A percentile compares a stretch with the other conserved stretches of the same genome.
These are phyloP conservation scores for Trypanosoma cruzi DNA, from an alignment of 208 protist species.

Conservation along the genomic window DNA sequence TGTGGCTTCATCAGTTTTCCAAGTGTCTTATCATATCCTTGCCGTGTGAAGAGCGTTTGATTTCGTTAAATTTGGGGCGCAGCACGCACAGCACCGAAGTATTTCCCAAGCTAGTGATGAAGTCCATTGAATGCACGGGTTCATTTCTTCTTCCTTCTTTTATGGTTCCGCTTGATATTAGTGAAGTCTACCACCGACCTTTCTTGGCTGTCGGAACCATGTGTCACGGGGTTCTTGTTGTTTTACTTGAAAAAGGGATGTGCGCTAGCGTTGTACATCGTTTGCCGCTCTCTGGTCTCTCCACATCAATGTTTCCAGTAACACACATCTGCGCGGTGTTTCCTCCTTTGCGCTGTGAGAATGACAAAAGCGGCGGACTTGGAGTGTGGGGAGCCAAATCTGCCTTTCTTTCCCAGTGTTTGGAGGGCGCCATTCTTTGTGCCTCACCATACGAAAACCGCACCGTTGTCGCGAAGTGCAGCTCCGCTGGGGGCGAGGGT, in stretches of 20 bases:
- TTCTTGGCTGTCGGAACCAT: conserved; percentile 74
- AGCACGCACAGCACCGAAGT: not conserved
- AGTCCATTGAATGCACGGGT: conserved; percentile 8
- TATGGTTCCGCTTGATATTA: conserved; percentile 72
- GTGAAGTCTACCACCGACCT: conserved; percentile 45
- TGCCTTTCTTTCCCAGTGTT: conserved; percentile 26
- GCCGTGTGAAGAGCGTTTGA: conserved; percentile 75
- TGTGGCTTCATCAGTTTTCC: conserved; percentile 49
- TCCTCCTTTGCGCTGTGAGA: not conserved
- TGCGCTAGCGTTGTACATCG: conserved; percentile 36
- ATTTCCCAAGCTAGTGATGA: conserved; percentile 1
- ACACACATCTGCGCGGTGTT: conserved; percentile 50
- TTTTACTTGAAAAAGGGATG: conserved; percentile 33
- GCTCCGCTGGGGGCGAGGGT: conserved; percentile 27
- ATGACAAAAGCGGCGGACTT: not conserved
- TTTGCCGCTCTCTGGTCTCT: conserved; percentile 39
- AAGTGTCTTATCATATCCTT: conserved; percentile 57
- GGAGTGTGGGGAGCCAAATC: conserved; percentile 26
- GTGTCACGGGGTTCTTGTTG: conserved; percentile 71
- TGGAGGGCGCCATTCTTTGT: conserved; percentile 47
- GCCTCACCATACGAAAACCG: conserved; percentile 53
- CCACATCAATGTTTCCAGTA: conserved; percentile 59
- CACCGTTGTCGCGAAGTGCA: conserved; percentile 38
- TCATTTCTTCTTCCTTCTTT: conserved; percentile 50
- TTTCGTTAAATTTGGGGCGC: conserved; percentile 36